Evolutionary conservation across 495 filamentous ascomycete species (phyloP).

Genomic region (Letharia columbiana): DNA sequence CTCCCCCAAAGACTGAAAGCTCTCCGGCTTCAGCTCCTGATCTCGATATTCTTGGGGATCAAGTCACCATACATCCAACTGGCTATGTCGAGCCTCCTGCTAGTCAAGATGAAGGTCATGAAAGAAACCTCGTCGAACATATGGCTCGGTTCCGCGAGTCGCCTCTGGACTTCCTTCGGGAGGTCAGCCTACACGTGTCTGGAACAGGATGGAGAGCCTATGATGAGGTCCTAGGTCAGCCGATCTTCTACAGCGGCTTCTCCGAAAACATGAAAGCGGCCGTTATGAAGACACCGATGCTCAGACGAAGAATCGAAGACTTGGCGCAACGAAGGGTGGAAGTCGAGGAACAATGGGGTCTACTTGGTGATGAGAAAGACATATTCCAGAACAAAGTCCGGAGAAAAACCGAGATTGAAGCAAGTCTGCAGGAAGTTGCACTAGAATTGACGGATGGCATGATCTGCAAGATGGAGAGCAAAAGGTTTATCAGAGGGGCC

Average conservation of each 20-base stretch:
- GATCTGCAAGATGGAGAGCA: slow-evolving; percentile 99
- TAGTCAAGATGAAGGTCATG: slow-evolving; percentile 40
- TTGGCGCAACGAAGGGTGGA: slow-evolving; percentile 63
- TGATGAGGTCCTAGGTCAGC: slow-evolving; percentile 80
- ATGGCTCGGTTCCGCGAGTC: slow-evolving; percentile 72
- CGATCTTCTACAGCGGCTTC: slow-evolving; percentile 88
- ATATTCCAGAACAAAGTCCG: slow-evolving; percentile 43
- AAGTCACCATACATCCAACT: slow-evolving; percentile 71
- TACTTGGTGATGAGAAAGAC: slow-evolving; percentile 45
- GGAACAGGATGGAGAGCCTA: slow-evolving; percentile 92
- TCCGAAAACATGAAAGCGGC: slow-evolving; percentile 74
- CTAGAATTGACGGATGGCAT: slow-evolving; percentile 82
- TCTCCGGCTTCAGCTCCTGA: slow-evolving; percentile 57
- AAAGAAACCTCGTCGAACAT: slow-evolving; percentile 68
- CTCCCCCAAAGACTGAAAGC: slow-evolving; percentile 17
- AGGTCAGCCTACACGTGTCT: slow-evolving; percentile 81
- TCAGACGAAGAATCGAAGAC: slow-evolving; percentile 65
- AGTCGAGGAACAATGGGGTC: slow-evolving; percentile 67
- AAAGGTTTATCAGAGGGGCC: slow-evolving; percentile 79
- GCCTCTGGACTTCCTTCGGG: slow-evolving; percentile 75
- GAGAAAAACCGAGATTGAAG: slow-evolving; percentile 52
- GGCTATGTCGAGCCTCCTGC: slow-evolving; percentile 52
- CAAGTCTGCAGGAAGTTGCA: slow-evolving; percentile 62
- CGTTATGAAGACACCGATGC: slow-evolving; percentile 64
- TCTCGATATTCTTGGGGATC: slow-evolving; percentile 69